Evolutionary conservation across 2,329 filamentous ascomycete genomes (phyloP).

Genomic region (Davidsoniella australis): DNA sequence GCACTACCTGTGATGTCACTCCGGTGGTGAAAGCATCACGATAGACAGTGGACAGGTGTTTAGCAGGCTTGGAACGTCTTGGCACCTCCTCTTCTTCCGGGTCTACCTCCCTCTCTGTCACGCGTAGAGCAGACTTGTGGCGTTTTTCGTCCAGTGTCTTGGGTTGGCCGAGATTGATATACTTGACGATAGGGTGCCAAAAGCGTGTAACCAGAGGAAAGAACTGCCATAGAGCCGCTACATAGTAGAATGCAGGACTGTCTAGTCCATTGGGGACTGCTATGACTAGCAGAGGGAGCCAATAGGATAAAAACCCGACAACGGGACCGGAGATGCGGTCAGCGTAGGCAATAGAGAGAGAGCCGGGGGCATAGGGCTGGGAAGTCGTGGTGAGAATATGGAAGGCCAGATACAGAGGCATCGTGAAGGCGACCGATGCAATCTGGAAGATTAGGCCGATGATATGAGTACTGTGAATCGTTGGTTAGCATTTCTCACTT

Average conservation of each 20-base stretch:
- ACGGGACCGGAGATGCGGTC: neutral
- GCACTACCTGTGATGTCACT: neutral
- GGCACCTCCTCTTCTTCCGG: neutral
- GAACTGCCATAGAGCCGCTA: slow-evolving; percentile 8
- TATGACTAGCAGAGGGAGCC: neutral
- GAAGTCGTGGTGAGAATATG: slow-evolving; percentile 2
- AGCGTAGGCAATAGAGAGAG: neutral
- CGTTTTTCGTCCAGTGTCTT: too few relatives aligned
- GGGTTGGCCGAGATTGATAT: neutral
- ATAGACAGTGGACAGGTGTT: neutral
- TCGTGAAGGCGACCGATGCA: neutral
- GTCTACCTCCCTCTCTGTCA: neutral
- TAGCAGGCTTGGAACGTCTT: too few relatives aligned
- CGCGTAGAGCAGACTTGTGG: neutral
- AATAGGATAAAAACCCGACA: slow-evolving; percentile 2
- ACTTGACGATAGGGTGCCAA: neutral
- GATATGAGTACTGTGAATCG: neutral
- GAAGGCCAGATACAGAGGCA: slow-evolving; percentile 5
- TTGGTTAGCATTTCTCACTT: neutral
- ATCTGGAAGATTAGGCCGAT: slow-evolving; percentile 7
- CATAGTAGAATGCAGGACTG: neutral
- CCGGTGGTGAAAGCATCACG: neutral
- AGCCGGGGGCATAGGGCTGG: neutral
- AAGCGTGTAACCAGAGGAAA: slow-evolving; percentile 1
- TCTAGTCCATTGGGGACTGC: neutral